phyloP scores from a whole-genome alignment of 768 basidiomycete species.

The Leccinellum luteum region DNA sequence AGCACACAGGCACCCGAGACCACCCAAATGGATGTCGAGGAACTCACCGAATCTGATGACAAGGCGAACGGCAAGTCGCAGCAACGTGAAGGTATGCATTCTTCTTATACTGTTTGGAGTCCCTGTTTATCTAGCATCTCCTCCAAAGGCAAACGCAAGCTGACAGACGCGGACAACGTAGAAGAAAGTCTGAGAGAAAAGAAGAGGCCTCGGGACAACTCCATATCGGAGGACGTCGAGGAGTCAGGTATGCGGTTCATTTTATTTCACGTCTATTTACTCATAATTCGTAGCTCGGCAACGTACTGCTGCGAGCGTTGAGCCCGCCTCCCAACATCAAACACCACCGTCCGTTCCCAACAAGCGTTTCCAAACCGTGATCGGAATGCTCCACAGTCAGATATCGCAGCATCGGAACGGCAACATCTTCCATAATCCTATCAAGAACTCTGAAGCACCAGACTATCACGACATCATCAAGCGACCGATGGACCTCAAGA shows the following conservation, averaged over 20 bases:
- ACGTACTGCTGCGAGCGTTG: conserved; percentile 16
- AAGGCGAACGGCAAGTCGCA: conserved; percentile 2
- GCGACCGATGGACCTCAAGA: conserved; percentile 94
- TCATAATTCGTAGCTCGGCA: conserved; percentile 19
- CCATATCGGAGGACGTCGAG: conserved; percentile 22
- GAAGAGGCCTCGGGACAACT: conserved; percentile 28
- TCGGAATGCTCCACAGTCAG: conserved; percentile 75
- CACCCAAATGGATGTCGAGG: conserved; percentile 14
- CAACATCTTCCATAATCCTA: conserved; percentile 88
- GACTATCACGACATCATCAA: conserved; percentile 92
- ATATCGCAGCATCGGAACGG: conserved; percentile 86
- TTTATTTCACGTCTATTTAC: not conserved
- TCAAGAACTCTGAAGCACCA: conserved; percentile 83
- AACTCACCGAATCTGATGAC: conserved; percentile 7
- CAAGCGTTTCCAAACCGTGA: conserved; percentile 79
- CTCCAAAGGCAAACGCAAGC: conserved; percentile 27
- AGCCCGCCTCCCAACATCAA: conserved; percentile 14
- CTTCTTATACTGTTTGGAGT: no score
- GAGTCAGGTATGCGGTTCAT: conserved; percentile 42
- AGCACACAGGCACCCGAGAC: not conserved
- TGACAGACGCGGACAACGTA: conserved; percentile 17
- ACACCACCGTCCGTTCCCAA: conserved; percentile 36
- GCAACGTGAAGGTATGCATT: conserved; percentile 23
- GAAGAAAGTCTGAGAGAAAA: conserved; percentile 28
- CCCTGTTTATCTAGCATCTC: not conserved